Evolutionary conservation across 176 grass and related monocot genomes (phyloP).

Genomic region (Rhipidocladum racemiflorum): DNA sequence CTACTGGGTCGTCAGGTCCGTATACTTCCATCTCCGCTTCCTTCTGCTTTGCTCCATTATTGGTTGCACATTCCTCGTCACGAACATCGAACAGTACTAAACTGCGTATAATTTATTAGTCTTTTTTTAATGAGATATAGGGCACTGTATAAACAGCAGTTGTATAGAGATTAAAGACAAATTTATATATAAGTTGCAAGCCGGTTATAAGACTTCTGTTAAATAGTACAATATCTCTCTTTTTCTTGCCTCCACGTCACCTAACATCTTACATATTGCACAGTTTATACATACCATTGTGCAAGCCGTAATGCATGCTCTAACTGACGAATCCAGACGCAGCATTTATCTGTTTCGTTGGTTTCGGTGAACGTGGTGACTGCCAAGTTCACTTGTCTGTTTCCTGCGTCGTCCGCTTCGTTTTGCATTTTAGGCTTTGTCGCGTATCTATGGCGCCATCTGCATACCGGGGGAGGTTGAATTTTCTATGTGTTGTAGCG

Average conservation of each 20-base stretch:
- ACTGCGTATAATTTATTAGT: neutral
- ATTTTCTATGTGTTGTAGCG: neutral
- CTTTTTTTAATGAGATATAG: neutral
- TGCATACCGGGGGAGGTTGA: neutral
- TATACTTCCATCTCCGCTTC: neutral
- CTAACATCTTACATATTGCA: no score
- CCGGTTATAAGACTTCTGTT: no score
- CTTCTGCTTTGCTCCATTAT: neutral
- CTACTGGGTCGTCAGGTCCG: constrained; percentile 86
- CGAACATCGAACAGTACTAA: neutral
- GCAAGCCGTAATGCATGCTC: no score
- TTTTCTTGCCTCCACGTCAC: no score
- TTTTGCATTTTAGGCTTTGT: neutral
- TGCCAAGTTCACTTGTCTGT: no score
- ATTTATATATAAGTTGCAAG: no score
- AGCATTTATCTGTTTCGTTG: neutral
- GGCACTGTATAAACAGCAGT: no score
- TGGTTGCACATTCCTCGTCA: neutral
- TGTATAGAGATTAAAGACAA: no score
- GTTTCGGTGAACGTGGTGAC: neutral
- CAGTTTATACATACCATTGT: no score
- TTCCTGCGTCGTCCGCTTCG: neutral
- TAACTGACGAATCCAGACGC: no score
- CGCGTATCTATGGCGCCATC: neutral
- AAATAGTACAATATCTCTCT: no score